A percentile compares a stretch with the other conserved stretches of the same genome.
Evolutionary conservation across 1,284 basidiomycete genomes (phyloP).

Genomic region (Ustilago shanxiensis): DNA sequence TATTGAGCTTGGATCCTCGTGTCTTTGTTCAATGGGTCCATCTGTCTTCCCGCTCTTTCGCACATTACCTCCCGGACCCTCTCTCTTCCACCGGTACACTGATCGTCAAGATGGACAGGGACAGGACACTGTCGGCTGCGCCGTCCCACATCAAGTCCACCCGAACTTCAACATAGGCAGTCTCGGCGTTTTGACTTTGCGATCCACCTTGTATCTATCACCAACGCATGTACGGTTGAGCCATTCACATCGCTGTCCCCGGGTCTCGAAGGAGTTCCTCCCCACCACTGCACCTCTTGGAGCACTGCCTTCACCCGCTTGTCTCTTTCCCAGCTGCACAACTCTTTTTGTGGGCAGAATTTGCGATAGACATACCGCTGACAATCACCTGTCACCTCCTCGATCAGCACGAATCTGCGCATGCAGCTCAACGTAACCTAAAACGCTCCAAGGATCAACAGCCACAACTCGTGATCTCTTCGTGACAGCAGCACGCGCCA

Average conservation of each 20-base stretch:
- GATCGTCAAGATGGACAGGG: not conserved
- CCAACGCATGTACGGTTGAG: not conserved
- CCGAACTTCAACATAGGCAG: not conserved
- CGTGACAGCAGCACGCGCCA: conserved; percentile 7
- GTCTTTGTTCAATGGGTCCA: conserved; percentile 11
- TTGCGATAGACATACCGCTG: too few species aligned
- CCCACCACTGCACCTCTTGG: not conserved
- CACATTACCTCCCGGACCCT: not conserved
- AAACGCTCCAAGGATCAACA: conserved; percentile 8
- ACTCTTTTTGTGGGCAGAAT: too few species aligned
- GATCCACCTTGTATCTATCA: not conserved
- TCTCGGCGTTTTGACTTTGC: not conserved
- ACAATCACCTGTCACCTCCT: conserved; percentile 27
- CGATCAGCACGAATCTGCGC: conserved; percentile 18
- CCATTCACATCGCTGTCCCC: not conserved
- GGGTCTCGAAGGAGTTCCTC: not conserved
- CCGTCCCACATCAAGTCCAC: not conserved
- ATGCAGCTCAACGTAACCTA: conserved; percentile 12
- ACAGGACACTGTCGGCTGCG: not conserved
- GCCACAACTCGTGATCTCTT: conserved; percentile 14
- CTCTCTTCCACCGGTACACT: not conserved
- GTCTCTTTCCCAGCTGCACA: conserved; percentile 4
- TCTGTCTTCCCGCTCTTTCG: not conserved
- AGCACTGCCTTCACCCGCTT: conserved; percentile 8
- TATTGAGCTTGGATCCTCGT: conserved; percentile 20